Percentiles rank a stretch among this genome's conserved stretches.
These are phyloP conservation scores for Hibiscus trionum DNA, from an alignment of 345 rosid species.

Conservation along the genomic window DNA sequence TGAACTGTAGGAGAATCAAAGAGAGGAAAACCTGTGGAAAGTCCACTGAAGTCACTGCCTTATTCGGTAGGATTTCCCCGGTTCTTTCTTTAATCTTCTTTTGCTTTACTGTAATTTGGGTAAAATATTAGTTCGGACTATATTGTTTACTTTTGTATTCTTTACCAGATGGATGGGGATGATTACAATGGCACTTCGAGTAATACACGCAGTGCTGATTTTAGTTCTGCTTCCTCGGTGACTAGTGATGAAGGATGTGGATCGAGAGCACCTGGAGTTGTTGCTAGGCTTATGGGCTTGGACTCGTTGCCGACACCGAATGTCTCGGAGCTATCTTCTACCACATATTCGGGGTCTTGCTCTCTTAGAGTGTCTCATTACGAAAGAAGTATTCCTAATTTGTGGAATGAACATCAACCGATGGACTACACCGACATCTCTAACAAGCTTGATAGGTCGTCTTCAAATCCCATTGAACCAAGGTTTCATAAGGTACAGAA, in stretches of 20 bases:
- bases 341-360: constrained; percentile 27
- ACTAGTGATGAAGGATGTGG: constrained; percentile 62
- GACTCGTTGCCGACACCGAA: constrained; percentile 65
- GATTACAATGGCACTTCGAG: constrained; percentile 33
- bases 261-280: constrained; percentile 69
- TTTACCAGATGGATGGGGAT: constrained; percentile 40
- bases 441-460: constrained; percentile 27
- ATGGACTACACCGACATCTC: constrained; percentile 27
- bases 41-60: constrained; percentile 22
- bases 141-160: constrained; percentile 11
- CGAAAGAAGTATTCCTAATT: constrained; percentile 20
- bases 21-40: constrained; percentile 35
- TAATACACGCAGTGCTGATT: constrained; percentile 40
- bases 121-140: constrained; percentile 2
- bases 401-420: constrained; percentile 39
- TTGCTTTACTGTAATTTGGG: neutral
- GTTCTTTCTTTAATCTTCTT: constrained; percentile 1
- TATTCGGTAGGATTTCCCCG: constrained; percentile 24
- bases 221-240: constrained; percentile 50
- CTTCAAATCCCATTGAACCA: constrained; percentile 30
- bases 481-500: constrained; percentile 33
- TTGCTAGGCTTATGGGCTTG: constrained; percentile 95
- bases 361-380: constrained; percentile 24
- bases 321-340: constrained; percentile 29
- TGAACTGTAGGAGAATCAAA: constrained; percentile 29